Percentiles rank a stretch among this genome's conserved stretches.
phyloP scores from a whole-genome alignment of 495 filamentous ascomycete species.

The Rhizodiscina lignyota region DNA sequence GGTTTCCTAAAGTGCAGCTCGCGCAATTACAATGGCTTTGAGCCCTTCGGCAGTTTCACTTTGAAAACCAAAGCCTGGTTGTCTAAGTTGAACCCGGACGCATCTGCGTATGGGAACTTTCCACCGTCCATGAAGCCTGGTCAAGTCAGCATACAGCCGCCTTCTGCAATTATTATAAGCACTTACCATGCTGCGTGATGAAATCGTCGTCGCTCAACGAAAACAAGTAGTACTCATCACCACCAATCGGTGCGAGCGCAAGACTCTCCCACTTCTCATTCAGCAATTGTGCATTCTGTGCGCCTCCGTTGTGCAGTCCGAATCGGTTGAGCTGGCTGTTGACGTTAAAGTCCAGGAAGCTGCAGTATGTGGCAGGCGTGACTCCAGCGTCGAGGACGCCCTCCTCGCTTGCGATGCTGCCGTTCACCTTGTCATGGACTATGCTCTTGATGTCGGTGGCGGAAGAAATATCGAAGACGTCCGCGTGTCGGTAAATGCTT shows the following conservation, averaged over 20 bases:
- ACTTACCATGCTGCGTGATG: slow-evolving; percentile 56
- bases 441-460: slow-evolving; percentile 52
- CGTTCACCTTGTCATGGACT: no score
- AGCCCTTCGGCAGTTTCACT: slow-evolving; percentile 34
- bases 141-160: slow-evolving; percentile 5
- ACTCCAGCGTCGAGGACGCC: slow-evolving; percentile 41
- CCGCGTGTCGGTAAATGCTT: slow-evolving; percentile 55
- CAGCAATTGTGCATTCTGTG: slow-evolving; percentile 34
- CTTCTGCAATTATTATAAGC: background rate
- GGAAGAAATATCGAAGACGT: slow-evolving; percentile 48
- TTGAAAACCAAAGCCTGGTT: slow-evolving; percentile 61
- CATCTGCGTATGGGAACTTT: slow-evolving; percentile 40
- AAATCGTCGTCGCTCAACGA: slow-evolving; percentile 66
- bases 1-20: no score
- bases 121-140: slow-evolving; percentile 48
- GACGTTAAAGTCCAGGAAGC: slow-evolving; percentile 59
- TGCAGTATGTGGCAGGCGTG: slow-evolving; percentile 46
- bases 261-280: slow-evolving; percentile 80
- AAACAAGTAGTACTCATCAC: slow-evolving; percentile 51
- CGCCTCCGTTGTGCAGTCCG: slow-evolving; percentile 50
- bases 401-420: slow-evolving; percentile 29
- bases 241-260: slow-evolving; percentile 39
- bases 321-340: slow-evolving; percentile 51
- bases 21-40: slow-evolving; percentile 12
- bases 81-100: slow-evolving; percentile 44